These are phyloP conservation scores for Exophiala xenobiotica DNA, from an alignment of 2,329 filamentous ascomycete species.

Conservation along the genomic window DNA sequence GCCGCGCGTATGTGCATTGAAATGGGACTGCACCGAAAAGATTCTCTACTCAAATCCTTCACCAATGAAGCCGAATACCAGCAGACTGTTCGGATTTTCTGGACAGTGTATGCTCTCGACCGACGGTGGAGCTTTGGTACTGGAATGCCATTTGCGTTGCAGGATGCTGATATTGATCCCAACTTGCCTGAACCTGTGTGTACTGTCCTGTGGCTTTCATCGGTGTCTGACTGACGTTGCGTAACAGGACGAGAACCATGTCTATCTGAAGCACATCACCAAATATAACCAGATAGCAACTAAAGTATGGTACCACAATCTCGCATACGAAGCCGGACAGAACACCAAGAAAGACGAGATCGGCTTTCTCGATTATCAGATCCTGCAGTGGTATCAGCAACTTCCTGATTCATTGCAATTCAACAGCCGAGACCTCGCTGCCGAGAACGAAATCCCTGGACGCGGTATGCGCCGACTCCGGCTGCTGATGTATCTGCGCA, in stretches of 20 bases:
- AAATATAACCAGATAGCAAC: constrained; percentile 78
- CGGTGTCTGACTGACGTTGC: constrained; percentile 18
- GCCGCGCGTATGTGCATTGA: constrained; percentile 77
- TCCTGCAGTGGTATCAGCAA: constrained; percentile 80
- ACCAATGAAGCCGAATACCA: constrained; percentile 66
- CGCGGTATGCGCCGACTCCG: constrained; percentile 68
- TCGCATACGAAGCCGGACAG: constrained; percentile 64
- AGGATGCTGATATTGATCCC: constrained; percentile 82
- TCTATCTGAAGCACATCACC: constrained; percentile 81
- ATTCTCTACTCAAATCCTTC: constrained; percentile 68
- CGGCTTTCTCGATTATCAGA: constrained; percentile 75
- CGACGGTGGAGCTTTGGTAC: constrained; percentile 87
- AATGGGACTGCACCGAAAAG: constrained; percentile 76
- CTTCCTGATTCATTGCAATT: constrained; percentile 66
- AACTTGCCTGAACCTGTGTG: constrained; percentile 74
- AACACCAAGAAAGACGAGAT: constrained; percentile 73
- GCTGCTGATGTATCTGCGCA: constrained; percentile 79
- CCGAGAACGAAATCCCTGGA: constrained; percentile 47
- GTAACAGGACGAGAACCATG: constrained; percentile 48
- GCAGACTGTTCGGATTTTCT: constrained; percentile 72
- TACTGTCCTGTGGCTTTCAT: background rate
- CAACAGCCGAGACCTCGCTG: constrained; percentile 48
- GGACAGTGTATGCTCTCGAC: constrained; percentile 83
- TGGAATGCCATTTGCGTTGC: constrained; percentile 79
- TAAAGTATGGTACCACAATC: constrained; percentile 80